phyloP scores from a whole-genome alignment of 495 filamentous ascomycete species.

The Glonium stellatum region DNA sequence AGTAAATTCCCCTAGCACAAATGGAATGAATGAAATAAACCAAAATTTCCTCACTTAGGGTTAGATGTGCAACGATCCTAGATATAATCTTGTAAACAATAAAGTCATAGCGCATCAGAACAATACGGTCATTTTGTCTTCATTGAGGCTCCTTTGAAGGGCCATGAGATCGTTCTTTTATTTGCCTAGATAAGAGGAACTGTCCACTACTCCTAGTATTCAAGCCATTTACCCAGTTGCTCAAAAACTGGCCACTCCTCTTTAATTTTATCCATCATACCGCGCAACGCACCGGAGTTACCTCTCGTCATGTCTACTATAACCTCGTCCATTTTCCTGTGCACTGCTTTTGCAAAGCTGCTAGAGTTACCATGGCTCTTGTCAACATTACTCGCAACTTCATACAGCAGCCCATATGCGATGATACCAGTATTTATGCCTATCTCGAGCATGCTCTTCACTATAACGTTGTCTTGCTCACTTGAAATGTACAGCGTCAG shows the following conservation, averaged over 20 bases:
- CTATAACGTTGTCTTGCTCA: conserved; percentile 2
- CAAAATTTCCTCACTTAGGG: no score
- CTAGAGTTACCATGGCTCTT: conserved; percentile 33
- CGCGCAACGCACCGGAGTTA: background rate
- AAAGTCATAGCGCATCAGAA: no score
- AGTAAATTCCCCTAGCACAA: no score
- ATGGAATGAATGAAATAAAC: no score
- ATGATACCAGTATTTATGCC: conserved; percentile 30
- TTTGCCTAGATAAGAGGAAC: no score
- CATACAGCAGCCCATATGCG: conserved; percentile 28
- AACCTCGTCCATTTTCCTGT: conserved; percentile 23
- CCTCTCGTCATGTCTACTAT: conserved; percentile 11
- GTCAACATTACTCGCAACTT: conserved; percentile 25
- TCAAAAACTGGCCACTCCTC: conserved; percentile 4
- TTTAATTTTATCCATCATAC: background rate
- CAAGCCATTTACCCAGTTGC: conserved; percentile 17
- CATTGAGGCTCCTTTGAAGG: no score
- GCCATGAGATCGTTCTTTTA: no score
- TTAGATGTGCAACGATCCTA: no score
- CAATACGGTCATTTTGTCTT: no score
- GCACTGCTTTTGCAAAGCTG: conserved; percentile 30
- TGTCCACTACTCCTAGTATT: conserved; percentile 3
- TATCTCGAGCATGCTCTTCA: conserved; percentile 8
- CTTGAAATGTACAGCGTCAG: conserved; percentile 28
- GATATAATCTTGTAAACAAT: no score